Evolutionary conservation across 75 land plant genomes (phyloP).

Genomic region (Isoetes taiwanensis): DNA sequence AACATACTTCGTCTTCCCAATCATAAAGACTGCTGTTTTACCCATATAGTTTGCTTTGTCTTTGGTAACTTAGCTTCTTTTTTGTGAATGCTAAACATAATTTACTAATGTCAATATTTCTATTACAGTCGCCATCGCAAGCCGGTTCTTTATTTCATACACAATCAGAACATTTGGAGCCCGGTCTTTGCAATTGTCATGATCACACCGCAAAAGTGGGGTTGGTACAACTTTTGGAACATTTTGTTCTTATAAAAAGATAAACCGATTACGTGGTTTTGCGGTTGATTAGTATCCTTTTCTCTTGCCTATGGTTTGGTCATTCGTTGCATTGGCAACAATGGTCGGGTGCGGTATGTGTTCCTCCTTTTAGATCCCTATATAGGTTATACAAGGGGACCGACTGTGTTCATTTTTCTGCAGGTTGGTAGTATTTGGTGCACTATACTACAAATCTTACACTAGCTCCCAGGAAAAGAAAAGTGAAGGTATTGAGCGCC

Average conservation of each 20-base stretch:
- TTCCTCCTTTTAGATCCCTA: neutral
- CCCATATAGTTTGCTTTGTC: constrained; percentile 63
- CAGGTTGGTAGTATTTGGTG: constrained; percentile 42
- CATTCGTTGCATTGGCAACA: constrained; percentile 73
- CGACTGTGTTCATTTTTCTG: neutral
- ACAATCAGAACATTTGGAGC: constrained; percentile 94
- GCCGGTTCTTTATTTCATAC: constrained; percentile 94
- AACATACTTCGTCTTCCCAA: constrained; percentile 59
- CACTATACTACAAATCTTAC: constrained; percentile 42
- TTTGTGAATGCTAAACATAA: neutral
- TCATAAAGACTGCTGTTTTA: constrained; percentile 63
- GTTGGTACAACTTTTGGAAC: too few species aligned
- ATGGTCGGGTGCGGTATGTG: constrained; percentile 67
- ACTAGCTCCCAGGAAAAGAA: too few species aligned
- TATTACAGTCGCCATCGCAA: constrained; percentile 63
- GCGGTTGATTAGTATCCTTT: constrained; percentile 78
- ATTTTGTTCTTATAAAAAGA: too few species aligned
- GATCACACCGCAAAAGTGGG: constrained; percentile 84
- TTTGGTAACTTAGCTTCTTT: constrained; percentile 32
- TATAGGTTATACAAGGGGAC: neutral
- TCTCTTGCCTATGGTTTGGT: constrained; percentile 78
- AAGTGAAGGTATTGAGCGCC: too few species aligned
- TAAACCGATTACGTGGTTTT: neutral
- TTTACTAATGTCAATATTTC: neutral
- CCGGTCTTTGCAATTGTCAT: constrained; percentile 73